Percentiles rank a stretch among this genome's conserved stretches.
Evolutionary conservation across 2,329 filamentous ascomycete genomes (phyloP).

Genomic region (Aspergillus sp.): DNA sequence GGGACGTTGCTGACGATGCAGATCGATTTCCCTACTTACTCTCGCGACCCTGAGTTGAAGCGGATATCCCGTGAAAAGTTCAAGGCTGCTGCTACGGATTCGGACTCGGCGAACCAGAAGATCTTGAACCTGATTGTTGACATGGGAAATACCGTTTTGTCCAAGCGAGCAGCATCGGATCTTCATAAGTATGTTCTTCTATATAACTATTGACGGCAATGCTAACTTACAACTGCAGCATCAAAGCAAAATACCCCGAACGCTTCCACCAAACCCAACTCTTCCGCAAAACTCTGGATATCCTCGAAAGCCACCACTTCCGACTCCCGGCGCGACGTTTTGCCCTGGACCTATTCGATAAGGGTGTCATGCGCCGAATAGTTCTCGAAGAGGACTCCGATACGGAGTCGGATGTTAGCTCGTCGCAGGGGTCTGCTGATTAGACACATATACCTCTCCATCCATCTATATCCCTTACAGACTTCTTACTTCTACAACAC

Average conservation of each 20-base stretch:
- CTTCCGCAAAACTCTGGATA: conserved; percentile 75
- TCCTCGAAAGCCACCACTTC: conserved; percentile 86
- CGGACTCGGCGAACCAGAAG: conserved; percentile 59
- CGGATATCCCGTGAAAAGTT: conserved; percentile 39
- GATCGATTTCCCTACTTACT: conserved; percentile 32
- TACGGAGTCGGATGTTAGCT: conserved; percentile 25
- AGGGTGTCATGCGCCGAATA: conserved; percentile 74
- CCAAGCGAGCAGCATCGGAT: conserved; percentile 77
- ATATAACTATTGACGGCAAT: background rate
- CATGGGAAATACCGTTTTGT: conserved; percentile 86
- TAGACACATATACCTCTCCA: no score
- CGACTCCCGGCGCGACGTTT: conserved; percentile 79
- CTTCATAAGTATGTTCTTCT: conserved; percentile 49
- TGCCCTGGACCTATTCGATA: conserved; percentile 90
- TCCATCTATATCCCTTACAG: background rate
- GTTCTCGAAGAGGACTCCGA: conserved; percentile 67
- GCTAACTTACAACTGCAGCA: conserved; percentile 38
- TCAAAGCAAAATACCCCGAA: conserved; percentile 67
- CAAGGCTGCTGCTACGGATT: conserved; percentile 54
- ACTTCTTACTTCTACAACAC: background rate
- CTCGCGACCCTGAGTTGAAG: conserved; percentile 37
- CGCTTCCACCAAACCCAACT: conserved; percentile 70
- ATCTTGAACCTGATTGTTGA: conserved; percentile 82
- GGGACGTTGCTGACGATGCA: conserved; percentile 7
- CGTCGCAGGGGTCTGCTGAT: conserved; percentile 17